Percentiles rank a stretch among this genome's conserved stretches.
These are phyloP conservation scores for Candida cerambycidarum DNA, from an alignment of 805 yeast species.

Conservation along the genomic window DNA sequence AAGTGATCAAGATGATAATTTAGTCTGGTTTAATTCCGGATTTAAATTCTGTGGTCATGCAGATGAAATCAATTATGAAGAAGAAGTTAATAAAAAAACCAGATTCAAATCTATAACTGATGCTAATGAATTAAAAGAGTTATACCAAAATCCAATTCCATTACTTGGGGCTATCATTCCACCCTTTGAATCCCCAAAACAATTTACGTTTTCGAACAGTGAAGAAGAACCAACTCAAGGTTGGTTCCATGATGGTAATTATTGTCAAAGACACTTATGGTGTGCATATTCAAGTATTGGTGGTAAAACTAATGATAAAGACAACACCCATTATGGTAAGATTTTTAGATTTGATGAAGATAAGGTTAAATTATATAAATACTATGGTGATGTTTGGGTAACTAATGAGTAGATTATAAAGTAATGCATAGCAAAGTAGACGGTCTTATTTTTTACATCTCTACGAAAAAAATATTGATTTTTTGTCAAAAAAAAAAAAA, in stretches of 20 bases:
- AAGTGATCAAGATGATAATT: conserved; percentile 28
- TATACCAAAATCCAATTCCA: conserved; percentile 33
- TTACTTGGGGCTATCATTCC: conserved; percentile 53
- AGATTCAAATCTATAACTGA: conserved; percentile 25
- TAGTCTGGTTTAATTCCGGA: conserved; percentile 46
- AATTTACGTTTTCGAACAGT: conserved; percentile 28
- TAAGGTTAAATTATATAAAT: conserved; percentile 31
- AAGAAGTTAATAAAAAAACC: conserved; percentile 26
- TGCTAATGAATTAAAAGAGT: conserved; percentile 23
- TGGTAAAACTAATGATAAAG: conserved; percentile 31
- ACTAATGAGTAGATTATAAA: conserved; percentile 32
- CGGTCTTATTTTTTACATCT: too few relatives aligned
- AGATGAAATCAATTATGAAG: conserved; percentile 29
- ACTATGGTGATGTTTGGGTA: conserved; percentile 56
- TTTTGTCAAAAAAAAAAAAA: too few relatives aligned
- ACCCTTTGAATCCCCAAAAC: conserved; percentile 45
- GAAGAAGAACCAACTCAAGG: conserved; percentile 50
- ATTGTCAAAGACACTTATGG: conserved; percentile 58
- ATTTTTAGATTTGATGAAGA: conserved; percentile 39
- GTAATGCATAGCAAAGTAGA: too few relatives aligned
- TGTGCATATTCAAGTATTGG: conserved; percentile 62
- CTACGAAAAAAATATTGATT: too few relatives aligned
- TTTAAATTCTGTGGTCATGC: conserved; percentile 39
- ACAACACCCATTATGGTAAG: conserved; percentile 43
- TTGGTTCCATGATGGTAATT: conserved; percentile 46